These are phyloP conservation scores for Tolypocladium tundrense DNA, from an alignment of 2,329 filamentous ascomycete genomes.

Conservation along the genomic window DNA sequence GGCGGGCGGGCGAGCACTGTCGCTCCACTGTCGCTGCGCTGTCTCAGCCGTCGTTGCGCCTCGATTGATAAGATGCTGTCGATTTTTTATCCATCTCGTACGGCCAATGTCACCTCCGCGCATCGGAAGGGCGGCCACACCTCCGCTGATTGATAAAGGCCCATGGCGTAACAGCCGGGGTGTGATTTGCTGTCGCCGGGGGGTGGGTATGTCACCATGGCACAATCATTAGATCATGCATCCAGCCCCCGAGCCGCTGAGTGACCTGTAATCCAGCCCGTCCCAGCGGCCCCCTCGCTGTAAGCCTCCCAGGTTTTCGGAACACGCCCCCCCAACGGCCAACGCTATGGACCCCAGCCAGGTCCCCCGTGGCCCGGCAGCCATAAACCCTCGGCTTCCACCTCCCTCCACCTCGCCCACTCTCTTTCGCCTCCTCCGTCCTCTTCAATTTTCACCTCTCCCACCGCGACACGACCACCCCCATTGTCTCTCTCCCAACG, in stretches of 20 bases:
- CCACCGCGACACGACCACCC: neutral
- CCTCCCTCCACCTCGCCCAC: neutral
- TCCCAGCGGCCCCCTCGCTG: neutral
- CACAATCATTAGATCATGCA: slow-evolving; percentile 2
- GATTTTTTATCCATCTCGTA: neutral
- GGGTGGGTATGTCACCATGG: neutral
- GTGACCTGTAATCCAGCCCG: neutral
- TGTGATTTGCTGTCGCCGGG: neutral
- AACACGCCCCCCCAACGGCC: neutral
- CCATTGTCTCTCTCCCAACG: neutral
- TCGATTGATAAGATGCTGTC: neutral
- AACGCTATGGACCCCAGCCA: neutral
- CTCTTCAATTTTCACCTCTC: neutral
- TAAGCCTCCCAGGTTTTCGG: neutral
- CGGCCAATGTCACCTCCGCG: neutral
- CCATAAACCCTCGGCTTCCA: slow-evolving; percentile 2
- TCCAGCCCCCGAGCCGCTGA: neutral
- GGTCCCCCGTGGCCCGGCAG: neutral
- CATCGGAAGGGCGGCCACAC: neutral
- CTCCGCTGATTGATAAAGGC: neutral
- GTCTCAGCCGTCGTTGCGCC: neutral
- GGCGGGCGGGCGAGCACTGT: neutral
- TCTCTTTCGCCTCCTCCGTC: neutral
- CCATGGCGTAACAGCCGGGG: neutral
- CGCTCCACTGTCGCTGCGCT: neutral